Conservation (phyloP, 2,329 filamentous ascomycete genomes). For the Corinectria fuckeliana region DNA sequence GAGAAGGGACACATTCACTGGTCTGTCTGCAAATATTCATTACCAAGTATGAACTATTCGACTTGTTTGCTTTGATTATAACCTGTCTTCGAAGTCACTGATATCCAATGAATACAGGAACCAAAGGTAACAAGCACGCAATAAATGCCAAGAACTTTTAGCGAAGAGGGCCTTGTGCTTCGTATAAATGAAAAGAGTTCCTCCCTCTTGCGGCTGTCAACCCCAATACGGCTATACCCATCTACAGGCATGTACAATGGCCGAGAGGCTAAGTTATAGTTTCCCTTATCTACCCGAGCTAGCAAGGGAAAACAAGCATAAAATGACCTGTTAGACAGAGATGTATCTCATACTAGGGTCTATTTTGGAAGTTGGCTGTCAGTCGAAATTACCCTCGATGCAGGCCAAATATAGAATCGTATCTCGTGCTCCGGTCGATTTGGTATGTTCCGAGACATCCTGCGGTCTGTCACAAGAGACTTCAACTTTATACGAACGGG, state of each 20-base stretch:
- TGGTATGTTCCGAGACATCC: no score
- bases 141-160: no score
- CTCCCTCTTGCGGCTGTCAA: background rate
- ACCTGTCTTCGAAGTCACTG: no score
- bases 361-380: background rate
- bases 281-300: background rate
- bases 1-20: background rate
- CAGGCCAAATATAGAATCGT: background rate
- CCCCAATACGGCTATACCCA: background rate
- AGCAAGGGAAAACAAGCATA: background rate
- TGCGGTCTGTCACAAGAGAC: background rate
- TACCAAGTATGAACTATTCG: background rate
- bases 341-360: background rate
- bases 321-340: background rate
- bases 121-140: no score
- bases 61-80: no score
- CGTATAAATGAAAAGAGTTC: background rate
- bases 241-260: background rate
- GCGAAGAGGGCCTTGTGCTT: no score
- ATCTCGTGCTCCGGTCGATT: background rate
- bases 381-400: background rate
- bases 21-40: background rate
- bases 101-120: no score
- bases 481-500: background rate
- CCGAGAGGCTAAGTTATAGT: background rate